Base-by-base conservation (phyloP, 2,329 filamentous ascomycete species). In the Phaeophleospora eucalypticola region DNA sequence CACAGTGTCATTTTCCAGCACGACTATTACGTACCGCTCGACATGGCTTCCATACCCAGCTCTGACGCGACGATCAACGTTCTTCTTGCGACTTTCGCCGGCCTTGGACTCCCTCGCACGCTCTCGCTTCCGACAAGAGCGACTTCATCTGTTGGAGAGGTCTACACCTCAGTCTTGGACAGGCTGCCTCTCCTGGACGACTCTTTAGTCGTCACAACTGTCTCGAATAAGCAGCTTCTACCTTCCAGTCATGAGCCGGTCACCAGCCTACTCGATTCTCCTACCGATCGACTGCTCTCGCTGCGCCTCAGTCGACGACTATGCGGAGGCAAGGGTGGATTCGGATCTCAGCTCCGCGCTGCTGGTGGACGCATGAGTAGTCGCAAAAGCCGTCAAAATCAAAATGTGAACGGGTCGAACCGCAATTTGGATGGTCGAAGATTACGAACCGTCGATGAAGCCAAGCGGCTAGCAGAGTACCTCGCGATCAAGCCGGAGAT, bases 321-420 rank as follows among this genome's bases (percentile, higher is more conserved):
- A 33, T 87, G 85, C 58, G 93, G 94, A 72, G 94, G 94, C 65
- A 98, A 98, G 66, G 93, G 93, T 68, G 93, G 93, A 62, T 98
- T 98, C 66, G 93, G 93, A 44, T 97, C 91, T 1, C 94, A 98
- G 68, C 82, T 98, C 32, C 88, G 94, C 64, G 93, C 94, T 0
- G 93, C 93, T 2, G 93, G 94, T 64, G 93, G 94, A 34, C 91
- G 94, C 72, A 98, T 98, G 93, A 95, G 89, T 2, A 91, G 87
- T n/a, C 82, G 83, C 58, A 94, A 94, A 74, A 93, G 91, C 76
- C 84, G 84, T 46, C 84, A 82, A 43, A 54, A 59, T 14, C 89
- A 95, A 32, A 84, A 89, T 52, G 48, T 54, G 8, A 91, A 94
- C 62, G 90, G 83, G 18, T 96, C 90, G 2, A 95, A 88, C 64